A percentile compares a stretch with the other conserved stretches of the same genome.
Evolutionary conservation across 139 green algal species (phyloP).

Genomic region (Chlamydomonas applanata): DNA sequence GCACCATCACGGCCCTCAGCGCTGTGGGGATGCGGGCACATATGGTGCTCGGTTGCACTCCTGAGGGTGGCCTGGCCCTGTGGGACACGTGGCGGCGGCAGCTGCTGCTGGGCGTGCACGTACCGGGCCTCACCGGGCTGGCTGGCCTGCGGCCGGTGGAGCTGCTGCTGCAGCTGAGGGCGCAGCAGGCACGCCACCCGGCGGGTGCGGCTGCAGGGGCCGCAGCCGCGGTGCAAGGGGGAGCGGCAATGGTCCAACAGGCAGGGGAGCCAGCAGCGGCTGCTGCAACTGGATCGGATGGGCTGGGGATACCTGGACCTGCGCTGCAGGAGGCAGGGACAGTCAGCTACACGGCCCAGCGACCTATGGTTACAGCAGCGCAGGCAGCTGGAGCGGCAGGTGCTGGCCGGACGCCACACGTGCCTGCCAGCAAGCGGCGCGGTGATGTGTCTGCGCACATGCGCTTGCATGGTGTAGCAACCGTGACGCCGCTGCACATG

Average conservation of each 20-base stretch:
- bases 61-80: not conserved
- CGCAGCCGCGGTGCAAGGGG: not conserved
- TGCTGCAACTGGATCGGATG: not conserved
- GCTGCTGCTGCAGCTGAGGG: not conserved
- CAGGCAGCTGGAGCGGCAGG: not conserved
- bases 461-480: too few relatives aligned
- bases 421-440: too few relatives aligned
- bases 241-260: not conserved
- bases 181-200: not conserved
- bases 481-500: too few relatives aligned
- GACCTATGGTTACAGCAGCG: not conserved
- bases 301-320: not conserved
- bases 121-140: not conserved
- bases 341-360: not conserved
- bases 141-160: not conserved
- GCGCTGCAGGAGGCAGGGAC: not conserved
- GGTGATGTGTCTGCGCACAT: too few relatives aligned
- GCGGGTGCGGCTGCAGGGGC: not conserved
- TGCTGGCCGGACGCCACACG: not conserved
- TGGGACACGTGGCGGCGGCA: constrained; percentile 8
- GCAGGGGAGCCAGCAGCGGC: not conserved
- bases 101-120: not conserved
- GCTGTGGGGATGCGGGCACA: not conserved
- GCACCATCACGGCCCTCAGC: not conserved
- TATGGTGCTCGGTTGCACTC: not conserved